Percentiles rank a stretch among this genome's conserved stretches.
Conservation (phyloP, 2,329 filamentous ascomycete species). For the Fusarium nematophilum region DNA sequence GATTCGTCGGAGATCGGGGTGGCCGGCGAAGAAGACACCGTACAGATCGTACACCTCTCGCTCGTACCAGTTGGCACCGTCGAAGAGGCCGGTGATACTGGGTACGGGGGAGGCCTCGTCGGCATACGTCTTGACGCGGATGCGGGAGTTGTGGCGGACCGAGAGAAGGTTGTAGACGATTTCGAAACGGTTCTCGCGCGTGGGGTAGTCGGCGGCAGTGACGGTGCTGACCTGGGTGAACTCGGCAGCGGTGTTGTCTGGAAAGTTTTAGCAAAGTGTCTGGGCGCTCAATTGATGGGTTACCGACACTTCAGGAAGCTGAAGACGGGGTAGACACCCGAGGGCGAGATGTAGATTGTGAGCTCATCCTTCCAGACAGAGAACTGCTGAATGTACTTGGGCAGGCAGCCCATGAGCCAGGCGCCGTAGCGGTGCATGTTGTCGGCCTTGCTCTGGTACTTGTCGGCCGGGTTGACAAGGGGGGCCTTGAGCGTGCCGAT, state of each 20-base stretch:
- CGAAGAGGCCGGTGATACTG: slow-evolving; percentile 85
- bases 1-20: slow-evolving; percentile 95
- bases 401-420: slow-evolving; percentile 95
- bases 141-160: slow-evolving; percentile 94
- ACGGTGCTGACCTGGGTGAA: slow-evolving; percentile 94
- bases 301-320: slow-evolving; percentile 84
- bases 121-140: slow-evolving; percentile 98
- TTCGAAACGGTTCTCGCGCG: slow-evolving; percentile 95
- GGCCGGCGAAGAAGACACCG: slow-evolving; percentile 94
- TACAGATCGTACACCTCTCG: slow-evolving; percentile 98
- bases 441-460: slow-evolving; percentile 87
- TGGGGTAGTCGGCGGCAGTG: slow-evolving; percentile 95
- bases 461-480: slow-evolving; percentile 91
- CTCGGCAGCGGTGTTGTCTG: slow-evolving; percentile 95
- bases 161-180: slow-evolving; percentile 97
- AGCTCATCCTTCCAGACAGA: slow-evolving; percentile 99
- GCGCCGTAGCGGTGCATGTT: slow-evolving; percentile 93
- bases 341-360: slow-evolving; percentile 89
- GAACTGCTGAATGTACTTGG: slow-evolving; percentile 99
- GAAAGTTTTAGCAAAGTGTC: slow-evolving; percentile 14
- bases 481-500: slow-evolving; percentile 77
- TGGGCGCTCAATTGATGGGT: slow-evolving; percentile 1
- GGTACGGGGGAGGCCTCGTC: slow-evolving; percentile 96
- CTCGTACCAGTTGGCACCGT: slow-evolving; percentile 99
- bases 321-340: slow-evolving; percentile 91